Conservation (phyloP, 73 alveolate species). For the Tetrahymena malaccensis region DNA sequence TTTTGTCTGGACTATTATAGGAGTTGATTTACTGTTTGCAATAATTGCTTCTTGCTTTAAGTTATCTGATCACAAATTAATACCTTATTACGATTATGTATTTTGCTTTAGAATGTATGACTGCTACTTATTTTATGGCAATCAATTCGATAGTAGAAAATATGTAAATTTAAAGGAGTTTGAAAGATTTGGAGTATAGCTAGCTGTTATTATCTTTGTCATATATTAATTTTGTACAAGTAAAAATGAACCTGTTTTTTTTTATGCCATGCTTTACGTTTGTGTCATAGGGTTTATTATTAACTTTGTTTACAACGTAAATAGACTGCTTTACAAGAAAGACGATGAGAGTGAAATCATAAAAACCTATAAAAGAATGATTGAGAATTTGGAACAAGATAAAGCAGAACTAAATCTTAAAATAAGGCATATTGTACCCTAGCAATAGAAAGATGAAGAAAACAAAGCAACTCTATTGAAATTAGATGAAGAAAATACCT, state of each 20-base stretch:
- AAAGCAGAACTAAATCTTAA: neutral
- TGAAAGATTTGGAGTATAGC: neutral
- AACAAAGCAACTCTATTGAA: neutral
- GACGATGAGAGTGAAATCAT: neutral
- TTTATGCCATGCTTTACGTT: neutral
- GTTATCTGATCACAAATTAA: neutral
- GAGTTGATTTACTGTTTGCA: neutral
- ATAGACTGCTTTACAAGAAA: neutral
- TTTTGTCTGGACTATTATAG: neutral
- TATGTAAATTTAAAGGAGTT: neutral
- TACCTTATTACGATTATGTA: neutral
- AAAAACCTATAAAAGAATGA: neutral
- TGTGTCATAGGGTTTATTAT: neutral
- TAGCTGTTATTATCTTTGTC: neutral
- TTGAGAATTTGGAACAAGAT: neutral
- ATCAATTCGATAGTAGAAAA: neutral
- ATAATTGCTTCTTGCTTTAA: neutral
- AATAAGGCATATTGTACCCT: neutral
- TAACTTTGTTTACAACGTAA: neutral
- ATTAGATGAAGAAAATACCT: neutral
- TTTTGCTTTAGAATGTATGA: neutral
- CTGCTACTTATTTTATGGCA: neutral
- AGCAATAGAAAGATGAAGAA: neutral
- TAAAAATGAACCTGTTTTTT: neutral
- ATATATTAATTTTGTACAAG: neutral